These are phyloP conservation scores for Penicillium sclerotigenum DNA, from an alignment of 2,329 filamentous ascomycete species.

Conservation along the genomic window DNA sequence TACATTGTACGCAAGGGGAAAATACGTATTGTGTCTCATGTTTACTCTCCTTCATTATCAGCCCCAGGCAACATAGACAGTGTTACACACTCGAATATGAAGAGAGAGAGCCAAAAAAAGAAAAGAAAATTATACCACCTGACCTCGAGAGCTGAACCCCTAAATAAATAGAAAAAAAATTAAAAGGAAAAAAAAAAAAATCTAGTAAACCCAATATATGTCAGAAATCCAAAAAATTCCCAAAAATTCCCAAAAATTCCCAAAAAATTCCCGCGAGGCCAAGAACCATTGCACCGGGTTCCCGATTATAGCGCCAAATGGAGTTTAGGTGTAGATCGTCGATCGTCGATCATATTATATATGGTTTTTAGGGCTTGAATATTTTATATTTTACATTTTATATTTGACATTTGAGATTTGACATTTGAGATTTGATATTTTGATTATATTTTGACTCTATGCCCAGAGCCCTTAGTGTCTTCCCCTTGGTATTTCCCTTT, in stretches of 20 bases:
- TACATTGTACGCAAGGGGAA: constrained; percentile 14
- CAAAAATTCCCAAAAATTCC: constrained; percentile 1
- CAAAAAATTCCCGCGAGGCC: constrained; percentile 6
- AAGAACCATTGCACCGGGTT: constrained; percentile 23
- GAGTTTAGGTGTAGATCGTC: constrained; percentile 26
- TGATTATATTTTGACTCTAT: background rate
- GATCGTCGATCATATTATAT: constrained; percentile 13
- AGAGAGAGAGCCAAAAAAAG: constrained; percentile 6
- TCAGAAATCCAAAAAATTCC: constrained; percentile 3
- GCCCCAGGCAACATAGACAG: constrained; percentile 18
- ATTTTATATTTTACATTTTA: constrained; percentile 2
- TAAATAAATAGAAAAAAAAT: background rate
- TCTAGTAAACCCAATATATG: background rate
- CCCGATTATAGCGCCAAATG: constrained; percentile 22
- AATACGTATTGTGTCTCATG: constrained; percentile 12
- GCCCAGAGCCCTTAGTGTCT: constrained; percentile 11
- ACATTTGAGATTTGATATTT: background rate
- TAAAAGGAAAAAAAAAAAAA: background rate
- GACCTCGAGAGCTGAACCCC: constrained; percentile 9
- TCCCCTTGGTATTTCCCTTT: constrained; percentile 1
- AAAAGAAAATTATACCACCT: constrained; percentile 9
- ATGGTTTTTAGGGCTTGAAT: background rate
- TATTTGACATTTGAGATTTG: background rate
- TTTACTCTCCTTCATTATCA: constrained; percentile 18
- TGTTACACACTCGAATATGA: constrained; percentile 23